These are phyloP conservation scores for Irpex sp. DNA, from an alignment of 1,284 basidiomycete species.

Conservation along the genomic window DNA sequence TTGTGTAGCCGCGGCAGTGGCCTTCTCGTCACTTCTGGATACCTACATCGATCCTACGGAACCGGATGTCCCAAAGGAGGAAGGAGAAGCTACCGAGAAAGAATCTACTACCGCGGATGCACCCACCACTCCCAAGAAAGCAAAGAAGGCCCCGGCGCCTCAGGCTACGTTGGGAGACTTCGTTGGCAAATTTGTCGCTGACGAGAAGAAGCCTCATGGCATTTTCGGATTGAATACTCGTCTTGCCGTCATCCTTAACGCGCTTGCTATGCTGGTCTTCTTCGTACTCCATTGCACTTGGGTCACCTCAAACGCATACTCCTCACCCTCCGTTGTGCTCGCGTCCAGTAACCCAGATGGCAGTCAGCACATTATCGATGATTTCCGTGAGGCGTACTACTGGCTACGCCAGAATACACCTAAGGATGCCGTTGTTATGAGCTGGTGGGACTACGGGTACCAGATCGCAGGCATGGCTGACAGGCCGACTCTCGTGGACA, in stretches of 20 bases:
- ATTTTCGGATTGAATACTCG: constrained; percentile 88
- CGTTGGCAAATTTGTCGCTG: constrained; percentile 34
- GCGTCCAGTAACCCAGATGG: constrained; percentile 83
- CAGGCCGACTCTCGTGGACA: constrained; percentile 95
- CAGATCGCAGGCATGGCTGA: constrained; percentile 99
- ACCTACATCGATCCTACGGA: constrained; percentile 79
- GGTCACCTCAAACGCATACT: constrained; percentile 95
- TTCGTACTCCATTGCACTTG: constrained; percentile 98
- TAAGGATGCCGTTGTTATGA: constrained; percentile 92
- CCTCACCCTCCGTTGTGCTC: constrained; percentile 96
- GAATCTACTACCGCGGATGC: constrained; percentile 39
- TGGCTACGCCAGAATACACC: constrained; percentile 97
- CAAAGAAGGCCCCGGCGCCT: constrained; percentile 32
- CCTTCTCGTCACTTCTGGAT: constrained; percentile 86
- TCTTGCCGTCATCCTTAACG: constrained; percentile 70
- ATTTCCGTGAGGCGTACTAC: constrained; percentile 99
- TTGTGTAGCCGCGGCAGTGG: constrained; percentile 89
- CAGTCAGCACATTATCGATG: constrained; percentile 93
- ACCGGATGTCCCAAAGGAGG: constrained; percentile 44
- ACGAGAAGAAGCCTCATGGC: constrained; percentile 43
- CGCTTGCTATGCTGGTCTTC: constrained; percentile 79
- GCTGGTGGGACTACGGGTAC: constrained; percentile 99
- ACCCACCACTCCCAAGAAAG: constrained; percentile 49
- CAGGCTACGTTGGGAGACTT: constrained; percentile 38
- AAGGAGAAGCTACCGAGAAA: constrained; percentile 25